These are phyloP conservation scores for Phytophthora podocarpi DNA, from an alignment of 352 stramenopile genomes.

Conservation along the genomic window DNA sequence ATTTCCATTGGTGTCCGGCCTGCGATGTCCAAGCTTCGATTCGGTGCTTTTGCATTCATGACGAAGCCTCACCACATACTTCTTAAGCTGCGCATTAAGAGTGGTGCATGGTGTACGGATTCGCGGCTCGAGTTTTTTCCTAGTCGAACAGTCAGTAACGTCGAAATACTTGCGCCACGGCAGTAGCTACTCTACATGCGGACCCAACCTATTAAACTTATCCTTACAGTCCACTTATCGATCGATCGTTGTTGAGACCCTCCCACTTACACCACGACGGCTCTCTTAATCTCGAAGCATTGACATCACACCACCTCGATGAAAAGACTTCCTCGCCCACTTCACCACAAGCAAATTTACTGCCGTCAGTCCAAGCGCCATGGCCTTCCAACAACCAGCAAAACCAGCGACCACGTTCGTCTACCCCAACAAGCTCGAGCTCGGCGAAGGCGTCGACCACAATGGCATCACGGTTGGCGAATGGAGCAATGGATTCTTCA, in stretches of 20 bases:
- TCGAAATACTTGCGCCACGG: neutral
- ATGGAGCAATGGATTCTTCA: slow-evolving; percentile 35
- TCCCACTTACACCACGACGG: too few species aligned
- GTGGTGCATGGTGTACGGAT: neutral
- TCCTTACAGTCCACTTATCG: too few species aligned
- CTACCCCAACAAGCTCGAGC: slow-evolving; percentile 28
- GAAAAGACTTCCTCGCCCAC: neutral
- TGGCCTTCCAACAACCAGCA: slow-evolving; percentile 5
- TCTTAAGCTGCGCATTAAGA: too few species aligned
- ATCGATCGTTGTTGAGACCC: too few species aligned
- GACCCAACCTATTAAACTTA: neutral
- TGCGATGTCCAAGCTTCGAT: slow-evolving; percentile 8
- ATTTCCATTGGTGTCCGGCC: neutral
- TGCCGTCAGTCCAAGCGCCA: slow-evolving; percentile 3
- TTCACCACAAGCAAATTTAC: slow-evolving; percentile 16
- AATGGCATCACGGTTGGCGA: slow-evolving; percentile 39
- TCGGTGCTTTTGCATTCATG: slow-evolving; percentile 1
- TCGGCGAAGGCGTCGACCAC: slow-evolving; percentile 24
- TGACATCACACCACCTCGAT: too few species aligned
- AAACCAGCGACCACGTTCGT: slow-evolving; percentile 15
- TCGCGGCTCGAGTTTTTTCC: neutral
- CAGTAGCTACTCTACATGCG: neutral
- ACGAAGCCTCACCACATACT: too few species aligned
- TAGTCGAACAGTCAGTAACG: neutral
- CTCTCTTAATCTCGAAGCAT: slow-evolving; percentile 8